These are phyloP conservation scores for Anthostomella pinea DNA, from an alignment of 2,329 filamentous ascomycete species.

Conservation along the genomic window DNA sequence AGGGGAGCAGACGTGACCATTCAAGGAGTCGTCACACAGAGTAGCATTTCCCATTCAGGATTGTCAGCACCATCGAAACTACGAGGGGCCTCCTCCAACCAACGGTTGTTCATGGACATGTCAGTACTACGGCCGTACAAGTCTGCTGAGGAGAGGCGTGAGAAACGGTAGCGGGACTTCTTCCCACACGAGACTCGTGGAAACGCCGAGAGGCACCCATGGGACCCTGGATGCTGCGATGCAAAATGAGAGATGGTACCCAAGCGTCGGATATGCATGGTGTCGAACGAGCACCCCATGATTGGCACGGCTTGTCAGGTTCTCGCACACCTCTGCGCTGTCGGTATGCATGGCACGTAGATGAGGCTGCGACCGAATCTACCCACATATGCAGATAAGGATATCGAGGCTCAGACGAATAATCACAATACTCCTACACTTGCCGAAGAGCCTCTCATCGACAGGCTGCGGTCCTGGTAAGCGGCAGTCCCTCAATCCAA, in stretches of 20 bases:
- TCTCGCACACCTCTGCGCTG: conserved; percentile 12
- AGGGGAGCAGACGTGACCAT: not conserved
- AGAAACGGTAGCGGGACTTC: too few species aligned
- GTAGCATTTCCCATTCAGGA: not conserved
- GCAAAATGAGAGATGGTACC: conserved; percentile 20
- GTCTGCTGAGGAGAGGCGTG: too few species aligned
- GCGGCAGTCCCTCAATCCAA: not conserved
- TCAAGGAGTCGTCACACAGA: not conserved
- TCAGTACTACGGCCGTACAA: too few species aligned
- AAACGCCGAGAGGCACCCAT: too few species aligned
- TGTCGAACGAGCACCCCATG: conserved; percentile 10
- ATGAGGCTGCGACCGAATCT: conserved; percentile 19
- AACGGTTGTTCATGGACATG: too few species aligned
- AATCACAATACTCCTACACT: too few species aligned
- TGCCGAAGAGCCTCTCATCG: conserved; percentile 20
- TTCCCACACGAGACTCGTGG: too few species aligned
- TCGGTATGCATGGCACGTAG: conserved; percentile 18
- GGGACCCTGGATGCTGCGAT: conserved; percentile 13
- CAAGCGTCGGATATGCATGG: conserved; percentile 16
- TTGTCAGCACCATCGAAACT: not conserved
- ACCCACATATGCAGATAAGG: conserved; percentile 12
- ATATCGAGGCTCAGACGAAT: conserved; percentile 12
- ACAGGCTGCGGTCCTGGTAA: not conserved
- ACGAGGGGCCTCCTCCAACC: too few species aligned
- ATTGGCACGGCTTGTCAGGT: conserved; percentile 17